Conservation (phyloP, 257 asterid genomes). For the Marsdenia floribunda region DNA sequence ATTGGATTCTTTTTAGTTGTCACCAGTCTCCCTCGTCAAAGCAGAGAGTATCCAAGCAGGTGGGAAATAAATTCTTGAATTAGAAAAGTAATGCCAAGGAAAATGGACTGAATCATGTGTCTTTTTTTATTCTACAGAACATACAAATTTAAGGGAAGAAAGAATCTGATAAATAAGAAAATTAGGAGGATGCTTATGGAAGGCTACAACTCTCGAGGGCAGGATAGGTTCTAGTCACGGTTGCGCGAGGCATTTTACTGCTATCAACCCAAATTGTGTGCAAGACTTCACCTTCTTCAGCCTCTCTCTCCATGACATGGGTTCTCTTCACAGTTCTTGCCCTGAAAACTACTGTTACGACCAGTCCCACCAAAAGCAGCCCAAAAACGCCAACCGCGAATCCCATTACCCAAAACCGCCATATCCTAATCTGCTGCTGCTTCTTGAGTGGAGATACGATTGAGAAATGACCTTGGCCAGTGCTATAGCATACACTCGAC, state of each 20-base stretch:
- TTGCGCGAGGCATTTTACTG: constrained; percentile 74
- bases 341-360: constrained; percentile 28
- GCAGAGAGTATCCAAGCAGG: background rate
- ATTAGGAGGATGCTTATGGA: constrained; percentile 22
- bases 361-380: constrained; percentile 33
- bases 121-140: background rate
- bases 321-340: constrained; percentile 31
- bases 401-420: constrained; percentile 44
- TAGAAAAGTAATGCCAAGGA: background rate
- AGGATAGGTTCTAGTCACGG: constrained; percentile 61
- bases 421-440: constrained; percentile 26
- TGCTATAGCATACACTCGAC: constrained; percentile 41
- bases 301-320: constrained; percentile 49
- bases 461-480: constrained; percentile 56
- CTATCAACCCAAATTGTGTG: constrained; percentile 41
- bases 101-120: background rate
- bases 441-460: constrained; percentile 30
- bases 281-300: constrained; percentile 59
- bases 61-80: too few species aligned
- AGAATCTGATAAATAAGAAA: background rate
- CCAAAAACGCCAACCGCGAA: constrained; percentile 42
- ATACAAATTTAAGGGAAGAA: background rate
- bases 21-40: background rate
- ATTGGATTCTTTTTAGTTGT: background rate
- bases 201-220: constrained; percentile 46